These are phyloP conservation scores for Cryptococcus neoformans DNA, from an alignment of 1,284 basidiomycete genomes.

Conservation along the genomic window DNA sequence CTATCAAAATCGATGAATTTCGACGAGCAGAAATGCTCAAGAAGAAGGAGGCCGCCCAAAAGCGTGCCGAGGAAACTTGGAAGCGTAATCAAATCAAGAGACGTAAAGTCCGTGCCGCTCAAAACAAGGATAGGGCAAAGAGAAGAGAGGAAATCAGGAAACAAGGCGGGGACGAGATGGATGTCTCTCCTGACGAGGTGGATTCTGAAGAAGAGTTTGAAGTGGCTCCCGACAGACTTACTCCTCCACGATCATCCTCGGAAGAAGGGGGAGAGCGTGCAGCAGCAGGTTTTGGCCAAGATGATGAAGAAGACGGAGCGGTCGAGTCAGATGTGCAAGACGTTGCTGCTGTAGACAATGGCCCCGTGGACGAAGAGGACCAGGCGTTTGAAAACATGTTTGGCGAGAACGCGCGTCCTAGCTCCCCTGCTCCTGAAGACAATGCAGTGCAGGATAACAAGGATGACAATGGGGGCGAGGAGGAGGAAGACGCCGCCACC, in stretches of 20 bases:
- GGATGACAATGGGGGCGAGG: background rate
- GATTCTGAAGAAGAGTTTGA: conserved; percentile 43
- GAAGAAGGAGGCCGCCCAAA: conserved; percentile 6
- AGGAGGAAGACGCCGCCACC: conserved; percentile 9
- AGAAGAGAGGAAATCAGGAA: conserved; percentile 18
- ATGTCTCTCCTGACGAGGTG: conserved; percentile 33
- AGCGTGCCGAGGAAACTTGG: conserved; percentile 15
- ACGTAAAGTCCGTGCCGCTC: conserved; percentile 26
- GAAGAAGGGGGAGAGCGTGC: background rate
- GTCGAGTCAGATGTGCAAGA: conserved; percentile 13
- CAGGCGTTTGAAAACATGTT: background rate
- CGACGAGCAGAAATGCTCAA: conserved; percentile 15
- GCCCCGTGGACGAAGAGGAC: conserved; percentile 16
- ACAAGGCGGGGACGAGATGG: conserved; percentile 20
- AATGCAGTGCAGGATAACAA: too few species aligned
- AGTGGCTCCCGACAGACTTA: conserved; percentile 34
- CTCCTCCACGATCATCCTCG: conserved; percentile 24
- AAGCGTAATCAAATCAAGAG: conserved; percentile 28
- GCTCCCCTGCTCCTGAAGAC: too few species aligned
- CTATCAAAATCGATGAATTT: conserved; percentile 19
- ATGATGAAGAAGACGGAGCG: conserved; percentile 8
- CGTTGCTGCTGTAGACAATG: conserved; percentile 11
- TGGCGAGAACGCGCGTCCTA: background rate
- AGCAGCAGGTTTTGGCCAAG: background rate
- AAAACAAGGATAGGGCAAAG: conserved; percentile 25